Conservation (phyloP, 371 early-diverging fungal species). For the Mortierella sp. region DNA sequence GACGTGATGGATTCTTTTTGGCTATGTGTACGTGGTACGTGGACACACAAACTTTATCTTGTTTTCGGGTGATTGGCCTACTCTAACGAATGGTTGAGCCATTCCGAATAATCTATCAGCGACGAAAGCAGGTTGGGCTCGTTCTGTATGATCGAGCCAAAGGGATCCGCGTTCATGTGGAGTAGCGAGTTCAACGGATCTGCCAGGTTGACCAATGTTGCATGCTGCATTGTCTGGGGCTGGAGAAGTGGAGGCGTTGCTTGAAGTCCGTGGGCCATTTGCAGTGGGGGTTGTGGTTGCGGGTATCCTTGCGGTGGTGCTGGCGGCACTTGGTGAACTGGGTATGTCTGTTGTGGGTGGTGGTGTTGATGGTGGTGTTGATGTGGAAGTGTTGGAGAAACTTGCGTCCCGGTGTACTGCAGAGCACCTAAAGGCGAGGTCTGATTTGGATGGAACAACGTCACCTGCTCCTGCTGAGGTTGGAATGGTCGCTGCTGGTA, state of each 20-base stretch:
- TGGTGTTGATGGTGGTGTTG: conserved; percentile 14
- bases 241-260: conserved; percentile 9
- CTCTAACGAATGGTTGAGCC: conserved; percentile 49
- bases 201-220: conserved; percentile 6
- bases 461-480: conserved; percentile 6
- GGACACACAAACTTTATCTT: no score
- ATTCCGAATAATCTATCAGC: conserved; percentile 52
- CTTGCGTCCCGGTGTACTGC: conserved; percentile 6
- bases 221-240: conserved; percentile 5
- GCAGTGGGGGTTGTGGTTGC: conserved; percentile 15
- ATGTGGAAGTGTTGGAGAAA: background rate
- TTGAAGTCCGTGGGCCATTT: background rate
- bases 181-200: conserved; percentile 31
- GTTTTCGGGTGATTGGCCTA: no score
- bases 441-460: conserved; percentile 7
- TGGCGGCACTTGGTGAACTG: background rate
- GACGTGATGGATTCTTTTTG: no score
- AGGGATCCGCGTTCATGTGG: conserved; percentile 40
- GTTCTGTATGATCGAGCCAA: conserved; percentile 47
- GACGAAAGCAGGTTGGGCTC: conserved; percentile 51
- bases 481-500: conserved; percentile 28
- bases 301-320: conserved; percentile 1
- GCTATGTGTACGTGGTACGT: no score
- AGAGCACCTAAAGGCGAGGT: background rate
- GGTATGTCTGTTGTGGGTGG: conserved; percentile 3